phyloP scores from a whole-genome alignment of 2,329 filamentous ascomycete species.

The Plenodomus lindquistii region DNA sequence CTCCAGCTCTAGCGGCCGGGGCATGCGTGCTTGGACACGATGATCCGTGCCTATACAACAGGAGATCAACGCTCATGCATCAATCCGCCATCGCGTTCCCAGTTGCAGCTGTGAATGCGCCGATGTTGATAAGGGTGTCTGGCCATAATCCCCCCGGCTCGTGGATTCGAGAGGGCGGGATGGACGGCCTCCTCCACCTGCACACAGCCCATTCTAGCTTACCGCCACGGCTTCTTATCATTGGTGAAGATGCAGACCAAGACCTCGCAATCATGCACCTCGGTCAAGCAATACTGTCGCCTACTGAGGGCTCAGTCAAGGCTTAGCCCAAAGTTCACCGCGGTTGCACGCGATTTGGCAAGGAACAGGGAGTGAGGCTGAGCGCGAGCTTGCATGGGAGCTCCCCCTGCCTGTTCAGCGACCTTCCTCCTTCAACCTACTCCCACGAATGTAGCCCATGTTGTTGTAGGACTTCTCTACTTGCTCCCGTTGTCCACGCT shows the following conservation, averaged over 20 bases:
- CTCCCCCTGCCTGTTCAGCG: slow-evolving; percentile 3
- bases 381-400: slow-evolving; percentile 4
- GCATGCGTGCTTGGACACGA: background rate
- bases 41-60: slow-evolving; percentile 3
- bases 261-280: slow-evolving; percentile 15
- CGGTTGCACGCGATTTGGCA: slow-evolving; percentile 7
- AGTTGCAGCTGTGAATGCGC: slow-evolving; percentile 13
- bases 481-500: background rate
- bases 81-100: slow-evolving; percentile 13
- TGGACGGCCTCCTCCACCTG: slow-evolving; percentile 1
- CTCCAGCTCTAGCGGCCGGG: background rate
- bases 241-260: slow-evolving; percentile 17
- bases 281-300: slow-evolving; percentile 19
- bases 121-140: slow-evolving; percentile 2
- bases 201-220: slow-evolving; percentile 23
- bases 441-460: background rate
- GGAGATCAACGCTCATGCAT: slow-evolving; percentile 11
- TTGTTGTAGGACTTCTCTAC: background rate
- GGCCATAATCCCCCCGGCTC: slow-evolving; percentile 16
- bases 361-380: slow-evolving; percentile 17
- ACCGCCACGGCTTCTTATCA: slow-evolving; percentile 19
- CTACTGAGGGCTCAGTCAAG: slow-evolving; percentile 9
- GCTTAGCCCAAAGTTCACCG: slow-evolving; percentile 13
- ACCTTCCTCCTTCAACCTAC: slow-evolving; percentile 11
- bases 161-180: slow-evolving; percentile 2